A percentile compares a stretch with the other conserved stretches of the same genome.
These are phyloP conservation scores for Lenzites betulinus DNA, from an alignment of 768 basidiomycete genomes.

Conservation along the genomic window DNA sequence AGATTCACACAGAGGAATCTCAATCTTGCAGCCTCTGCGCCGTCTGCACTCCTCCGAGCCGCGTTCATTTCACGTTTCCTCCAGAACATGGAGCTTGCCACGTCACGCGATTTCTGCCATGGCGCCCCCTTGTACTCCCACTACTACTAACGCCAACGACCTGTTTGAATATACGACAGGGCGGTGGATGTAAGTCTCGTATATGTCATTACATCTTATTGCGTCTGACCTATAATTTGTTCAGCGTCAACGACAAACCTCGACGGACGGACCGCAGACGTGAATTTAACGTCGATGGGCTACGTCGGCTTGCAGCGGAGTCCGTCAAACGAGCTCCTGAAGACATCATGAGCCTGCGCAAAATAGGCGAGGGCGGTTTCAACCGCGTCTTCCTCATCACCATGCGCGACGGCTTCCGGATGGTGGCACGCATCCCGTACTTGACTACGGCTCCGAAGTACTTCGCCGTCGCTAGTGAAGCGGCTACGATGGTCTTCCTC, in stretches of 20 bases:
- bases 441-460: constrained; percentile 28
- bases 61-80: too few species aligned
- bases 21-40: too few species aligned
- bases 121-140: too few species aligned
- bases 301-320: constrained; percentile 46
- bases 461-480: constrained; percentile 35
- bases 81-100: too few species aligned
- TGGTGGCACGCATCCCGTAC: constrained; percentile 29
- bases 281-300: constrained; percentile 44
- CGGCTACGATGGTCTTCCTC: constrained; percentile 32
- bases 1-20: too few species aligned
- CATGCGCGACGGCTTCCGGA: constrained; percentile 21
- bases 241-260: constrained; percentile 35
- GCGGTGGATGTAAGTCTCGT: not conserved
- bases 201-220: too few species aligned
- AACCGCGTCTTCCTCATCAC: constrained; percentile 36
- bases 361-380: constrained; percentile 46
- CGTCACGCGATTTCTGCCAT: too few species aligned
- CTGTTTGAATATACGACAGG: too few species aligned
- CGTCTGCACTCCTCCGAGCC: too few species aligned
- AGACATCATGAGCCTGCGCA: constrained; percentile 40
- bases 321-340: constrained; percentile 39
- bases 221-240: not conserved
- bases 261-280: constrained; percentile 48
- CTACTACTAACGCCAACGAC: too few species aligned